These are phyloP conservation scores for Elsinoe fawcettii DNA, from an alignment of 2,329 filamentous ascomycete species.

Conservation along the genomic window DNA sequence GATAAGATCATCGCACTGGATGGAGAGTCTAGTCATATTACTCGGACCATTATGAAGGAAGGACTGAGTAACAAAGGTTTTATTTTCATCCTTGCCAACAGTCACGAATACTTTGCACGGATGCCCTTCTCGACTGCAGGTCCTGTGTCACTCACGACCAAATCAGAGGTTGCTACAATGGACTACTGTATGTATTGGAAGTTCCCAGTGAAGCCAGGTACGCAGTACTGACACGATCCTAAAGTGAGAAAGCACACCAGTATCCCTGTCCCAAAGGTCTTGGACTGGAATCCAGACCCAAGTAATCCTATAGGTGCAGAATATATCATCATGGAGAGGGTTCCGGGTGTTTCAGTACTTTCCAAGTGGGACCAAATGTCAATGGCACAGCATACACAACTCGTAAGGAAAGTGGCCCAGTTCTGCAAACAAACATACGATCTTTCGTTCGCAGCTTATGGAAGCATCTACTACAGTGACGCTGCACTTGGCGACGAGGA, in stretches of 20 bases:
- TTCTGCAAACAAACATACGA: conserved; percentile 9
- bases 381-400: background rate
- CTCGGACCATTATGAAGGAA: conserved; percentile 36
- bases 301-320: conserved; percentile 32
- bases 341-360: conserved; percentile 28
- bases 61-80: conserved; percentile 40
- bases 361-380: conserved; percentile 21
- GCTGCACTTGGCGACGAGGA: background rate
- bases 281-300: conserved; percentile 34
- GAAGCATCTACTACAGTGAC: conserved; percentile 13
- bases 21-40: conserved; percentile 30
- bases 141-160: conserved; percentile 31
- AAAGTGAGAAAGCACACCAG: conserved; percentile 32
- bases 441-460: conserved; percentile 14
- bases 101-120: conserved; percentile 33
- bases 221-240: background rate
- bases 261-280: conserved; percentile 36
- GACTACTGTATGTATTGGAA: conserved; percentile 17
- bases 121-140: conserved; percentile 36
- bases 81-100: conserved; percentile 36
- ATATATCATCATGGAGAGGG: conserved; percentile 36
- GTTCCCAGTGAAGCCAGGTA: background rate
- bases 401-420: conserved; percentile 9
- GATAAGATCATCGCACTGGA: conserved; percentile 31
- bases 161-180: conserved; percentile 42